phyloP scores from a whole-genome alignment of 768 basidiomycete genomes.

The Tulasnella sp. region DNA sequence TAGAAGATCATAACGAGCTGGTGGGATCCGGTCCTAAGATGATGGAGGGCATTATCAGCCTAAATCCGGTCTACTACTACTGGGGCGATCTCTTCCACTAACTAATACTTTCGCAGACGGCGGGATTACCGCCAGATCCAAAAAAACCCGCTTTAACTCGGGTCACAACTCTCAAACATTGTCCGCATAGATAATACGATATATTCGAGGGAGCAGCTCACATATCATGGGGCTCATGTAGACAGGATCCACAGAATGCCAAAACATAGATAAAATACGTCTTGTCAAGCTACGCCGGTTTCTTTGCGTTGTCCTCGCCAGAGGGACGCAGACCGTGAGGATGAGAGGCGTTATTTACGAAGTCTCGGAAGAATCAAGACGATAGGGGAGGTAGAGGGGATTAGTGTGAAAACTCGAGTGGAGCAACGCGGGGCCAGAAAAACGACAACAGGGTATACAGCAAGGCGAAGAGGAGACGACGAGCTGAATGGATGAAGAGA shows the following conservation, averaged over 20 bases:
- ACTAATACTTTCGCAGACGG: no score
- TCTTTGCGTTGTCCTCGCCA: background rate
- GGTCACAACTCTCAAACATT: background rate
- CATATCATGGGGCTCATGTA: background rate
- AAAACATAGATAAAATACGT: slow-evolving; percentile 20
- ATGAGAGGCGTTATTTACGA: background rate
- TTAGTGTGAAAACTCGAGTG: slow-evolving; percentile 1
- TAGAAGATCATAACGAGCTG: no score
- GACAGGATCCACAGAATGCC: background rate
- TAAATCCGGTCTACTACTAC: no score
- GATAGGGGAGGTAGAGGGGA: background rate
- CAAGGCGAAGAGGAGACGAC: slow-evolving; percentile 8
- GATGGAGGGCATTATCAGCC: no score
- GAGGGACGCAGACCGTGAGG: background rate
- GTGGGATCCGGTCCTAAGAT: no score
- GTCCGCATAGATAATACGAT: slow-evolving; percentile 20
- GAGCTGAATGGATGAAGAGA: background rate
- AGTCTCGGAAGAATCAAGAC: background rate
- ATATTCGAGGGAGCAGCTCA: slow-evolving; percentile 8
- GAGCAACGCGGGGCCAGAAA: background rate
- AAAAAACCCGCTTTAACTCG: background rate
- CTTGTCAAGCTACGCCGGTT: background rate
- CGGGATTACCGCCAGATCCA: no score
- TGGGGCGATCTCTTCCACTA: no score
- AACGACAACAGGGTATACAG: slow-evolving; percentile 17